These are phyloP conservation scores for Solanum virginianum DNA, from an alignment of 257 asterid genomes.

Conservation along the genomic window DNA sequence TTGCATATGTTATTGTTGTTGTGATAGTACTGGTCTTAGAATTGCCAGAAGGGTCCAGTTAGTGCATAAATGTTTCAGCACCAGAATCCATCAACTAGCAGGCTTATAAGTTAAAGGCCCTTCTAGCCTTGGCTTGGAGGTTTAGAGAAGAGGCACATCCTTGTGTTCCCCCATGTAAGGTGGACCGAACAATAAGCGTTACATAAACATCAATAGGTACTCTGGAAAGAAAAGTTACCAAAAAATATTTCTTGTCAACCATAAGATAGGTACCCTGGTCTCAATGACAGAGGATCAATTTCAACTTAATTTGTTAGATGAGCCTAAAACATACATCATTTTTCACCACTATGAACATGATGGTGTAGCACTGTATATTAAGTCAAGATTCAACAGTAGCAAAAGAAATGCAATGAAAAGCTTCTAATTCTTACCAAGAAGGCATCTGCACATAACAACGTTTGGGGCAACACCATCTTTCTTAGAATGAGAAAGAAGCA, in stretches of 20 bases:
- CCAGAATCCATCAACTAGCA: background rate
- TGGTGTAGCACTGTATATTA: background rate
- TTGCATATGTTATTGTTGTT: background rate
- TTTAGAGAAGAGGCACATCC: background rate
- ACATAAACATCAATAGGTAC: background rate
- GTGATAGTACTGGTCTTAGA: background rate
- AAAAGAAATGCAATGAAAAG: background rate
- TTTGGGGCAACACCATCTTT: conserved; percentile 72
- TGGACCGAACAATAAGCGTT: background rate
- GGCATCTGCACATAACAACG: conserved; percentile 88
- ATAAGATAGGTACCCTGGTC: background rate
- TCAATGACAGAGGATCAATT: background rate
- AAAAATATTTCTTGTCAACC: background rate
- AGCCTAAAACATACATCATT: background rate
- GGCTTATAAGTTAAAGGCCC: background rate
- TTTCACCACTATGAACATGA: background rate
- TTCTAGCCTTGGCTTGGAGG: background rate
- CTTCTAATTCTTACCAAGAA: conserved; percentile 48
- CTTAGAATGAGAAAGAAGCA: conserved; percentile 78
- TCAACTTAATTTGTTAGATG: background rate
- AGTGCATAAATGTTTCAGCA: background rate
- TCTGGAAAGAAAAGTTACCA: background rate
- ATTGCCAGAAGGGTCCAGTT: background rate
- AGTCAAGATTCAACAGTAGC: background rate
- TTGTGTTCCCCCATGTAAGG: background rate